Evolutionary conservation across 768 basidiomycete genomes (phyloP).

Genomic region (Phaeotremella skinneri): DNA sequence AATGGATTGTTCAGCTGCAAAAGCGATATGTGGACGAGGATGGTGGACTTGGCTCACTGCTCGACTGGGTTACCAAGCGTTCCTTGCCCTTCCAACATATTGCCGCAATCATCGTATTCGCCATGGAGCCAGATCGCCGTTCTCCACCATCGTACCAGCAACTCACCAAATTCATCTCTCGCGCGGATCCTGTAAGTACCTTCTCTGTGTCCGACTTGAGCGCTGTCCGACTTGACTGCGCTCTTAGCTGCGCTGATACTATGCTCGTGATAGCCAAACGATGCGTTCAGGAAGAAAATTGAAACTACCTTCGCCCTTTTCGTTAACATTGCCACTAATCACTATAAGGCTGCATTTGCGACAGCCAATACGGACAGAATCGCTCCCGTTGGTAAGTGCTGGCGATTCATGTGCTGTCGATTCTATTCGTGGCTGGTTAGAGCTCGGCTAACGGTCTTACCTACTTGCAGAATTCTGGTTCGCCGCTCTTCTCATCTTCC

Average conservation of each 20-base stretch:
- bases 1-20: slow-evolving; percentile 65
- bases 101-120: slow-evolving; percentile 61
- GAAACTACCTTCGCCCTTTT: slow-evolving; percentile 57
- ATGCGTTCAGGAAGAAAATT: slow-evolving; percentile 60
- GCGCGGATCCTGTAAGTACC: slow-evolving; percentile 28
- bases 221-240: too few relatives aligned
- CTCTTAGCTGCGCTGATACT: background rate
- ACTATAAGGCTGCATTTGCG: slow-evolving; percentile 59
- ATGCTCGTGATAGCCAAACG: slow-evolving; percentile 22
- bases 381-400: slow-evolving; percentile 70
- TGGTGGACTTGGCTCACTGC: slow-evolving; percentile 60
- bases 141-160: slow-evolving; percentile 6
- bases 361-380: slow-evolving; percentile 73
- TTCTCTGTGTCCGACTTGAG: background rate
- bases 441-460: slow-evolving; percentile 11
- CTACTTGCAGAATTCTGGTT: slow-evolving; percentile 63
- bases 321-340: slow-evolving; percentile 32
- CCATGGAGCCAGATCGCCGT: slow-evolving; percentile 5
- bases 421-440: background rate
- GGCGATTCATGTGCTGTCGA: background rate
- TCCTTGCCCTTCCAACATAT: slow-evolving; percentile 76
- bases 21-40: slow-evolving; percentile 61
- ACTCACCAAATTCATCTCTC: slow-evolving; percentile 16
- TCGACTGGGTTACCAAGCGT: slow-evolving; percentile 66
- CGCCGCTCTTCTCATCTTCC: slow-evolving; percentile 56